Evolutionary conservation across 257 asterid genomes (phyloP).

Genomic region (Solanum pennellii): DNA sequence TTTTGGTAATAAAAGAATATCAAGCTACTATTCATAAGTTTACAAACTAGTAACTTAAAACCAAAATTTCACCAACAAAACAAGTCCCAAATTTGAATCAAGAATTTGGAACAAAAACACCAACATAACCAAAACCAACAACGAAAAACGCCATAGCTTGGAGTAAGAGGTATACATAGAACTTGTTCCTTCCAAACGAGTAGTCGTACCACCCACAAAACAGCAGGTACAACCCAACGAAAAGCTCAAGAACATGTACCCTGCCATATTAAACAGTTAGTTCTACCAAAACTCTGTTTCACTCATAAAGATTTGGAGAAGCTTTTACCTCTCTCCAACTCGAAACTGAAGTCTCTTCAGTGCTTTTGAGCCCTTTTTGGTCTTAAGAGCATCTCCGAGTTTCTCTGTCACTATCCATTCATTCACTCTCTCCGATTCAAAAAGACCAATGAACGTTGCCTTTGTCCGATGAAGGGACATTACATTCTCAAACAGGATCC

Average conservation of each 20-base stretch:
- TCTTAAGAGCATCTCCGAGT: constrained; percentile 16
- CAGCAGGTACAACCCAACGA: constrained; percentile 13
- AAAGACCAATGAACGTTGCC: constrained; percentile 14
- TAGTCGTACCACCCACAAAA: constrained; percentile 23
- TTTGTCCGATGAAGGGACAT: constrained; percentile 26
- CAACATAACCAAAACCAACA: constrained; percentile 25
- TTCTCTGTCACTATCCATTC: constrained; percentile 25
- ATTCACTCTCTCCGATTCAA: constrained; percentile 14
- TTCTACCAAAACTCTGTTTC: neutral
- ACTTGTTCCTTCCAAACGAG: constrained; percentile 10
- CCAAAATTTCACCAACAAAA: neutral
- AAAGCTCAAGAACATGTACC: constrained; percentile 14
- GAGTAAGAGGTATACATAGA: constrained; percentile 20
- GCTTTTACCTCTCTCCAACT: neutral
- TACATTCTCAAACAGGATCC: constrained; percentile 18
- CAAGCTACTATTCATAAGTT: neutral
- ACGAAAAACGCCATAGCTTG: constrained; percentile 23
- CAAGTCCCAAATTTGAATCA: neutral
- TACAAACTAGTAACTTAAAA: neutral
- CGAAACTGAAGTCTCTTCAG: neutral
- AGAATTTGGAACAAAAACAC: constrained; percentile 16
- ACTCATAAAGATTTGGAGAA: neutral
- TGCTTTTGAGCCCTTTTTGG: neutral
- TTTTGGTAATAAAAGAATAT: neutral
- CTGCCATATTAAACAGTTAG: constrained; percentile 8